Evolutionary conservation across 108 stramenopile genomes (phyloP), one percentile per base, ranked within the genome.

Genomic region (Cyclotella cryptica): DNA sequence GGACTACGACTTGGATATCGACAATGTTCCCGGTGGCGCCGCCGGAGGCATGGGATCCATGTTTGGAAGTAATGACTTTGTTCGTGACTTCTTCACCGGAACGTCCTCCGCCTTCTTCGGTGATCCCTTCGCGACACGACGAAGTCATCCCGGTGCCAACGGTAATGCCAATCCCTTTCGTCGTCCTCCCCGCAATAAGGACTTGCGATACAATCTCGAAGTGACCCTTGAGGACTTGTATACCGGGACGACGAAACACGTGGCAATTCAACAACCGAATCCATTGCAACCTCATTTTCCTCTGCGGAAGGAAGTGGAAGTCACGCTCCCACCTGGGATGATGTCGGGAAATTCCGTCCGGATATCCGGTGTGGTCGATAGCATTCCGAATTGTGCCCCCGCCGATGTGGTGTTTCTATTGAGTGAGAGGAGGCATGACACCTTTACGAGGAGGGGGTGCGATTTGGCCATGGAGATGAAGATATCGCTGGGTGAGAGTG

Each of bases 151-250:
- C 24, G 44, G n/a, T 22, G 3, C 21, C 15, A 43, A n/a, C n/a
- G n/a, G n/a, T n/a, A n/a, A n/a, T n/a, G n/a, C 14, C 42, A 63
- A 40, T 24, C 68, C 43, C 3, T 67, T 49, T 40, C 57, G 58
- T 15, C 52, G 63, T 47, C 74, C 44, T 43, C 80, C 80, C 1
- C 74, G 80, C 29, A 95, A 91, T 80, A 83, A 74, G 21, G 85
- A 90, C 40, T 49, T 91, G 17, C 83, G 88, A 12, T 93, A 91
- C 79, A 83, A 92, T 74, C 62, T 93, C 45, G 87, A 92, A 78
- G 90, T 95, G 0, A 74, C 91, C 0, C 72, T 95, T 43, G 94
- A 95, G 81, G 94, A 95, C 24, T 62, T 95, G 68, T 95, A 95
- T 75, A 65, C 60, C 11, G 94, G 94, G 19, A 57, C 74, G 1